phyloP scores from a whole-genome alignment of 129 eudicot species.

The Glebionis coronaria region DNA sequence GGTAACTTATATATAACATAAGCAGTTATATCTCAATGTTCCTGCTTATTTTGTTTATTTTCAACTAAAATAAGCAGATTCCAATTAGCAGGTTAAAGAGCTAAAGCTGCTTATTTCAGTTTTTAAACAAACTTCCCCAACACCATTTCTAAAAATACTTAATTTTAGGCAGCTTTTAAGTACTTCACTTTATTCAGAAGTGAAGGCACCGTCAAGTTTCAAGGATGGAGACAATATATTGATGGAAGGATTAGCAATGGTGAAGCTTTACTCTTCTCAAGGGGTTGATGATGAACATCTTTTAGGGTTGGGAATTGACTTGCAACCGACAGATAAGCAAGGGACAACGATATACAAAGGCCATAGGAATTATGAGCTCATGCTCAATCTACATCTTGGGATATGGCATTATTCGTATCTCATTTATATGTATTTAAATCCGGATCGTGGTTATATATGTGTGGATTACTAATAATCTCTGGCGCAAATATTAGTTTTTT shows the following conservation, averaged over 20 bases:
- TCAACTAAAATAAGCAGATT: no score
- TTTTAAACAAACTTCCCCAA: no score
- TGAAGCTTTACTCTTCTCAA: slow-evolving; percentile 32
- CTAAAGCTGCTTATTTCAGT: no score
- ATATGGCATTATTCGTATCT: slow-evolving; percentile 56
- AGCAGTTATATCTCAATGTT: no score
- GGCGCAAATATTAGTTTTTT: no score
- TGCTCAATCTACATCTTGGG: slow-evolving; percentile 96
- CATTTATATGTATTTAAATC: neutral
- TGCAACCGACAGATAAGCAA: slow-evolving; percentile 42
- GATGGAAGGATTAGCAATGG: slow-evolving; percentile 33
- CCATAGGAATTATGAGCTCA: slow-evolving; percentile 79
- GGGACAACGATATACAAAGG: slow-evolving; percentile 68
- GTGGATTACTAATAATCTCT: neutral
- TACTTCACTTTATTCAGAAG: no score
- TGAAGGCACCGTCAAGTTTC: no score
- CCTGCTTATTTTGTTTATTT: no score
- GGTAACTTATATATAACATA: no score
- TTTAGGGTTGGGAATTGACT: slow-evolving; percentile 28
- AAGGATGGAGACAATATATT: slow-evolving; percentile 40
- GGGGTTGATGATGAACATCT: slow-evolving; percentile 18
- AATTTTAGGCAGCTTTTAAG: no score
- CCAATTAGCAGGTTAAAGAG: no score
- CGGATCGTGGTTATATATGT: neutral
- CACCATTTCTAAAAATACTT: no score